These are phyloP conservation scores for Articulospora tetracladia DNA, from an alignment of 495 filamentous ascomycete genomes.

Conservation along the genomic window DNA sequence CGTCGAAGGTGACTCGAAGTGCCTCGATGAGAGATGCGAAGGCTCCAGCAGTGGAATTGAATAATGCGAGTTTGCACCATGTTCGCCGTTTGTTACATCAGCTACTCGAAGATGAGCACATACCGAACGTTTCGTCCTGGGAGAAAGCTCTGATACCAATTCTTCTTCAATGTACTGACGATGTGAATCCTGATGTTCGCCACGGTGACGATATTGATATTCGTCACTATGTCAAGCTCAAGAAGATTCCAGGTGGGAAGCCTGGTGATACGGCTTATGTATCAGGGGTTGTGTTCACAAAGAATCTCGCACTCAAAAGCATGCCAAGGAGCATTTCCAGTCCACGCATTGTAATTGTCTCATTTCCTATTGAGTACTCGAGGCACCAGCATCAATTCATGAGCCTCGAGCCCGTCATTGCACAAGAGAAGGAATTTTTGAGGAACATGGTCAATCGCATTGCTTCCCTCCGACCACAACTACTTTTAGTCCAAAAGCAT, in stretches of 20 bases:
- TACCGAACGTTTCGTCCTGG: constrained; percentile 74
- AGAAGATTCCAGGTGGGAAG: constrained; percentile 86
- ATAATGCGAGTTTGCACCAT: constrained; percentile 81
- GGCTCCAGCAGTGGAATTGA: constrained; percentile 75
- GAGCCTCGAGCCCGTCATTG: constrained; percentile 95
- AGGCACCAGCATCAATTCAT: constrained; percentile 93
- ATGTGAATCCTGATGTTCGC: constrained; percentile 89
- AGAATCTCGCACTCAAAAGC: constrained; percentile 91
- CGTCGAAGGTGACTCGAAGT: constrained; percentile 68
- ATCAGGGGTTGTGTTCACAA: constrained; percentile 93
- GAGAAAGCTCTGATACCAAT: constrained; percentile 91
- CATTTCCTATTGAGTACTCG: constrained; percentile 94
- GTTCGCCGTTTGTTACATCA: constrained; percentile 81
- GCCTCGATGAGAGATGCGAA: constrained; percentile 78
- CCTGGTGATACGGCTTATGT: constrained; percentile 92
- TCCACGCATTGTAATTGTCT: constrained; percentile 87
- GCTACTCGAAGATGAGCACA: constrained; percentile 69
- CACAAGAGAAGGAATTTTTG: constrained; percentile 93
- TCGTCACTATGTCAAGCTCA: constrained; percentile 96
- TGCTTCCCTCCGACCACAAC: constrained; percentile 71
- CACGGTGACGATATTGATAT: constrained; percentile 94
- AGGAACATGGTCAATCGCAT: constrained; percentile 93
- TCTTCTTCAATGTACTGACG: constrained; percentile 84
- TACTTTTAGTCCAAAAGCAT: constrained; percentile 85
- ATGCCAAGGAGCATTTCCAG: constrained; percentile 85